Base-by-base conservation (phyloP, 2,329 filamentous ascomycete genomes). In the Botrytis hyacinthi region DNA sequence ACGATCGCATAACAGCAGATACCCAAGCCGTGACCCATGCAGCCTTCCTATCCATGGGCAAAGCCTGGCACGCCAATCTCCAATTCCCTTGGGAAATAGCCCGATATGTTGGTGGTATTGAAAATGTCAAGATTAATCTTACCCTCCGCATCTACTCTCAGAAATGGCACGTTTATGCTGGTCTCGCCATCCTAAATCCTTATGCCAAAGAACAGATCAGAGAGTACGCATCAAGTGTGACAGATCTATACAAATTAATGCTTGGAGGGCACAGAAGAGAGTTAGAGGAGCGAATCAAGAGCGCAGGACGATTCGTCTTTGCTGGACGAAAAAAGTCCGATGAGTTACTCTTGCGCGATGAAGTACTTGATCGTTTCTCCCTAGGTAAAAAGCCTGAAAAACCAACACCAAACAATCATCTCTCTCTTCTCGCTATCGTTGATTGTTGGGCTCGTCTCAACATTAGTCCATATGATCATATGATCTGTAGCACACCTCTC, bases 111-210 rank as follows among this genome's bases (percentile, higher is more conserved):
- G 96, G 96, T 74, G 97, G 96, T 70, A 97, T 99, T 80, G 96
- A 99, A 83, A 99, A 99, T 82, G 95, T 98, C 79, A 99, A 99
- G 85, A 97, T 98, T 85, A 99, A 99, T 84, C 91, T 98, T 78
- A 98, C 94, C 78, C 86, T 99, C 77, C 94, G 96, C 78, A 98
- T 99, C 84, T 99, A 98, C 85, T 91, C 92, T 74, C 97, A 98
- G 83, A 99, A 98, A 83, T 99, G 97, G 97, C 97, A 99, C 85
- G 96, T 99, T 73, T 99, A 99, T 82, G 96, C 96, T 32, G 96
- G 96, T 0, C 91, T 99, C 14, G 96, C 97, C 18, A 99, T 99
- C 80, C 88, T 99, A 74, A 99, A 99, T 82, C 96, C 96, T 0
- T 92, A 94, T 74, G 96, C 96, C 5, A 93, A 92, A 82, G 88